phyloP scores from a whole-genome alignment of 2,329 filamentous ascomycete species.

The Bretziella fagacearum region DNA sequence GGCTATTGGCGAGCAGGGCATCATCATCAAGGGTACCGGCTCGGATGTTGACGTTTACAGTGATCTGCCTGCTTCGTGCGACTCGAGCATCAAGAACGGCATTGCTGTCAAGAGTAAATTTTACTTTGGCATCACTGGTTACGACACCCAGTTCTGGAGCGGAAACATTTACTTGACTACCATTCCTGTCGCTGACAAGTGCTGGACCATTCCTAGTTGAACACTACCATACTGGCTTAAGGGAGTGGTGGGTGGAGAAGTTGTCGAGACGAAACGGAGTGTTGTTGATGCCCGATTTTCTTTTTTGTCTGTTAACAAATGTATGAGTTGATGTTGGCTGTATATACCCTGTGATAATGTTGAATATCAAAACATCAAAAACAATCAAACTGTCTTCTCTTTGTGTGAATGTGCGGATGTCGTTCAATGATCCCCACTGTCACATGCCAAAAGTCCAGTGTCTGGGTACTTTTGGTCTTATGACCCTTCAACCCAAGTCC shows the following conservation, averaged over 20 bases:
- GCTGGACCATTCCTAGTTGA: constrained; percentile 1
- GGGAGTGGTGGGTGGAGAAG: background rate
- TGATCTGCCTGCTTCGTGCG: constrained; percentile 1
- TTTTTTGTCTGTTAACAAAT: too few species aligned
- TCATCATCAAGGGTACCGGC: constrained; percentile 2
- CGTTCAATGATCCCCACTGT: background rate
- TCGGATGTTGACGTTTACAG: background rate
- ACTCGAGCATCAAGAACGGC: constrained; percentile 1
- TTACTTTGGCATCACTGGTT: background rate
- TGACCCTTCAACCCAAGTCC: background rate
- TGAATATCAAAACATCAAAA: background rate
- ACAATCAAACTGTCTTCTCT: background rate
- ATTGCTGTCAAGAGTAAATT: background rate
- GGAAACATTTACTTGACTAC: background rate
- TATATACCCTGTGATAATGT: too few species aligned
- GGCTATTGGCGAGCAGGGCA: constrained; percentile 3
- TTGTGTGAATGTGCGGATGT: background rate
- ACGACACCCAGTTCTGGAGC: background rate
- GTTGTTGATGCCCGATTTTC: too few species aligned
- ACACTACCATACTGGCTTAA: constrained; percentile 7
- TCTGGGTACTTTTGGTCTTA: background rate
- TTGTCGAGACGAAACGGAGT: background rate
- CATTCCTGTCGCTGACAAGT: background rate
- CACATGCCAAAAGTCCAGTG: background rate
- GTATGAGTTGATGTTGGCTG: too few species aligned